Base-by-base conservation (phyloP, 306 rosid genomes). In the Cotoneaster glaucophyllus region DNA sequence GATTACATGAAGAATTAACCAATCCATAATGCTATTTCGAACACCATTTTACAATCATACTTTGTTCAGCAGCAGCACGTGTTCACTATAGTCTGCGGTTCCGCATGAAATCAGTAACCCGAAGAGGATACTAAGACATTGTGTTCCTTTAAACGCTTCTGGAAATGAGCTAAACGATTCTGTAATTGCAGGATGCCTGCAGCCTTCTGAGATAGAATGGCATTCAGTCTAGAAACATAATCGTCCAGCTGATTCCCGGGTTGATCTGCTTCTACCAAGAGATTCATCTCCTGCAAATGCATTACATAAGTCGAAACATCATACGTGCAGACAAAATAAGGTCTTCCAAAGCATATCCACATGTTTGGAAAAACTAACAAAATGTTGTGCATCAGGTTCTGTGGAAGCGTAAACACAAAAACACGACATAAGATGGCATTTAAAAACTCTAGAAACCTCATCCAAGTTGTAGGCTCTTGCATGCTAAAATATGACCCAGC, bases 141-240 rank as follows among this genome's bases (percentile, higher is more conserved):
- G 76, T 89, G 94, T 84, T 96, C 99, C 86, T 96, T 96, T 67
- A 96, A 86, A 67, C 91, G 97, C 85, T 91, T 92, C 91, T 93
- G 97, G 77, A 96, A 96, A 77, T 90, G 86, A 70, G 97, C 93
- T 83, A 96, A 86, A 76, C 86, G 99, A 67, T 80, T 93, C 79
- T 96, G 99, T 73, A 96, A 77, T 85, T 96, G 96, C 84, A 90
- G 79, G 81, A 96, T 96, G 77, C 93, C 97, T 57, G 98, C 89
- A 74, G 99, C 96, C 87, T 96, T 96, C 87, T 96, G 99, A 67
- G 99, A 96, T 77, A 96, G 89, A 89, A 96, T 93, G 76, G 86
- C 75, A 71, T 96, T 96, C 83, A 96, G 80, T 87, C 90, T 88
- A 26, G 89, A 82, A 75, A 96, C 65, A 68, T 96, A 96, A 77